A percentile compares a stretch with the other conserved stretches of the same genome.
These are phyloP conservation scores for Corymbia maculata DNA, from an alignment of 345 rosid genomes.

Conservation along the genomic window DNA sequence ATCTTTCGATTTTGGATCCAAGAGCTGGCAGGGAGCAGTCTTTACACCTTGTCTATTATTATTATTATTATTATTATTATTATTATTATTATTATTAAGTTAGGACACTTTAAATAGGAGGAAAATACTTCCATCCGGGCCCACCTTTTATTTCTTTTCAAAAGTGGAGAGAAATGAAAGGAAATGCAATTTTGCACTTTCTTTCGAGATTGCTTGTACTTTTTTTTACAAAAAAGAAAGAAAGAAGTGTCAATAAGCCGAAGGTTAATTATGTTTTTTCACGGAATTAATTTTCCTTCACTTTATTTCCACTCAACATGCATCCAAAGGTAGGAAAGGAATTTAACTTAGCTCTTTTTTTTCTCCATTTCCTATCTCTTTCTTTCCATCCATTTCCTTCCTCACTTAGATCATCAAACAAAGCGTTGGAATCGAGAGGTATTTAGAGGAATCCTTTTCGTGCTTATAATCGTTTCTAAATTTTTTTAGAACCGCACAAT, in stretches of 20 bases:
- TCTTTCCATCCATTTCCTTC: not conserved
- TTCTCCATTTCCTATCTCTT: not conserved
- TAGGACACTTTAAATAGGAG: not conserved
- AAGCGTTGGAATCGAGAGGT: not conserved
- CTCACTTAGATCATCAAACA: not conserved
- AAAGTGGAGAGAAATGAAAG: not conserved
- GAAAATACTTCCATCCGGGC: not conserved
- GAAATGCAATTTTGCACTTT: not conserved
- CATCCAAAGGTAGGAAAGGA: not conserved
- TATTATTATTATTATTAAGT: not conserved
- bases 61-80: too few relatives aligned
- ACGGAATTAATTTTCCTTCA: not conserved
- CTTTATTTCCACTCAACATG: not conserved
- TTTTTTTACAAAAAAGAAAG: too few relatives aligned
- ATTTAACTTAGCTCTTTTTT: not conserved
- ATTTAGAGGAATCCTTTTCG: not conserved
- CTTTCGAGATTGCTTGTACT: not conserved
- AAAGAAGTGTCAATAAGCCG: not conserved
- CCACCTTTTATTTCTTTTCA: not conserved
- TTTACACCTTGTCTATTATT: too few relatives aligned
- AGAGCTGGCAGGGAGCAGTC: too few relatives aligned
- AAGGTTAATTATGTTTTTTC: not conserved
- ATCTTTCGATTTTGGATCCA: too few relatives aligned
- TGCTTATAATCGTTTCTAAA: not conserved
- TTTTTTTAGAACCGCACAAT: not conserved